Evolutionary conservation across 257 asterid species (phyloP), one percentile per base, ranked within the genome.

Genomic region (Solanum sejunctum): DNA sequence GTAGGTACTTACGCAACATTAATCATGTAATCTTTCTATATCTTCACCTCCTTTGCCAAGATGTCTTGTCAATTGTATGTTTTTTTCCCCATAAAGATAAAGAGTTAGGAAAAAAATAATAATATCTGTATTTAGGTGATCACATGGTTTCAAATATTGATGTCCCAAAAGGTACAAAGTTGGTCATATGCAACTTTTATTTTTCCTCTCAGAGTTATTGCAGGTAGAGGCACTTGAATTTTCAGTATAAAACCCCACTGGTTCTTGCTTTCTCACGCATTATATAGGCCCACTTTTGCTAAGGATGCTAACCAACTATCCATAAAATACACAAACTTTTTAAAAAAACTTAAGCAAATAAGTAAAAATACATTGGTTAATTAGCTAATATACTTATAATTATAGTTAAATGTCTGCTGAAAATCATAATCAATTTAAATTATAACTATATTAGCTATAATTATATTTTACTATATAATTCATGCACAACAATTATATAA

Each of bases 241-340:
- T 82, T 82, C 61, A 39, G 67, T 47, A 61, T 78, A 54, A 70
- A 67, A 41, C 86, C 89, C 87, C 80, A 80, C 85, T 26, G 0
- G 18, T 83, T 58, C 69, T 82, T 56, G 83, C 82, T 88, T 69
- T 85, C 84, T 71, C 87, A 71, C 77, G 69, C 84, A 85, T 70
- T 58, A n/a, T 9, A 58, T 72, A 80, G 83, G 80, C 80, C 87
- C 87, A 61, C 88, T 45, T 49, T 10, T 69, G 3, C 23, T 32
- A 51, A 0, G 26, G 79, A 82, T 36, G 66, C 57, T 36, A 67
- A 80, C 87, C 41, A 12, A 69, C 52, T 83, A 84, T 71, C 60
- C 8, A 23, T 45, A 51, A 45, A 80, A 52, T 82, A 61, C 84
- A 28, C 2, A 8, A 23, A 36, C 41, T 5, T 36, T 36, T 36